Conservation (phyloP, 768 basidiomycete species). For the Daedaleopsis sinensis region DNA sequence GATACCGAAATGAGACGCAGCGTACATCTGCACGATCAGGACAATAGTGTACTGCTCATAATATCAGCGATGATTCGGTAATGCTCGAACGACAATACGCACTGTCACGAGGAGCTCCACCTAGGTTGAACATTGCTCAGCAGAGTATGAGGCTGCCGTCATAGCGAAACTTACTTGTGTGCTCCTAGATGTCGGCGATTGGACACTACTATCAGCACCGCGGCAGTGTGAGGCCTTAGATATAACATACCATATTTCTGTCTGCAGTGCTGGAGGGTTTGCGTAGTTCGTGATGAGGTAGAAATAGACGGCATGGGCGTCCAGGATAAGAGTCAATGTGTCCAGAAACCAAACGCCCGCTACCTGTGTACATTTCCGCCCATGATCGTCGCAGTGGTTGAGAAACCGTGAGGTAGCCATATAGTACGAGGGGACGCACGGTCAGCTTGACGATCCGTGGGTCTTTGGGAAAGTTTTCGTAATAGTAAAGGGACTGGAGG, state of each 20-base stretch:
- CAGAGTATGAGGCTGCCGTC: background rate
- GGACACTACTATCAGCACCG: background rate
- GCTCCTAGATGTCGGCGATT: background rate
- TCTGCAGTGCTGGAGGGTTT: slow-evolving; percentile 9
- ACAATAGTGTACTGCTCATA: slow-evolving; percentile 4
- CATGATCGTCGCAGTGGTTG: background rate
- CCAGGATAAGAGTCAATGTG: slow-evolving; percentile 9
- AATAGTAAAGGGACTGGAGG: slow-evolving; percentile 8
- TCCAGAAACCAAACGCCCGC: slow-evolving; percentile 8
- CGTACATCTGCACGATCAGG: slow-evolving; percentile 8
- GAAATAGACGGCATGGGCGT: slow-evolving; percentile 17
- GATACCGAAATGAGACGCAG: too few relatives aligned
- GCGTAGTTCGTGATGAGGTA: slow-evolving; percentile 18
- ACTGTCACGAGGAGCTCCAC: slow-evolving; percentile 2
- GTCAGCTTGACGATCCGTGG: background rate
- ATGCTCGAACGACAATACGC: background rate
- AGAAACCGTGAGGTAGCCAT: too few relatives aligned
- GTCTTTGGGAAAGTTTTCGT: slow-evolving; percentile 7
- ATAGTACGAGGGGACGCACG: background rate
- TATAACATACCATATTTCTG: slow-evolving; percentile 7
- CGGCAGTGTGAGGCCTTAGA: background rate
- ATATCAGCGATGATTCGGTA: background rate
- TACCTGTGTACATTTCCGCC: background rate
- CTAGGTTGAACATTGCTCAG: background rate
- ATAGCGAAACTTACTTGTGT: background rate